Evolutionary conservation across 192 early-diverging fungal species (phyloP).

Genomic region (Coemansia sp.): DNA sequence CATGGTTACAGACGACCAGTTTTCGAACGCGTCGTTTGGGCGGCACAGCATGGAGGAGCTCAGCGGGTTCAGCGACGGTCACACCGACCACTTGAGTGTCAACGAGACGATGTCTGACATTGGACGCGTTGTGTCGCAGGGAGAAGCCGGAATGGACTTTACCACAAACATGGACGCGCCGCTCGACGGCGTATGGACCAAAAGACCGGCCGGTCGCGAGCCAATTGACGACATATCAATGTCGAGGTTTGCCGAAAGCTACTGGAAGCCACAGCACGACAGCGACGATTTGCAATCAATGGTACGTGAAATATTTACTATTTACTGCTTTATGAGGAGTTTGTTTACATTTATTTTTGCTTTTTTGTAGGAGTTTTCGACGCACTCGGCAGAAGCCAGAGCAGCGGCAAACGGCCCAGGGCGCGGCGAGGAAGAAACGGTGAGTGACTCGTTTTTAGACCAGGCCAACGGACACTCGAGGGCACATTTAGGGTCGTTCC

Average conservation of each 20-base stretch:
- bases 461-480: neutral
- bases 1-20: constrained; percentile 9
- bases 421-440: constrained; percentile 1
- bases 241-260: constrained; percentile 33
- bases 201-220: neutral
- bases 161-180: constrained; percentile 29
- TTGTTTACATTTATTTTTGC: constrained; percentile 5
- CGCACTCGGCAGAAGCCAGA: constrained; percentile 17
- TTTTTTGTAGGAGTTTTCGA: constrained; percentile 30
- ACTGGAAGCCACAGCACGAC: constrained; percentile 22
- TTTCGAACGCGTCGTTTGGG: constrained; percentile 8
- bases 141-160: constrained; percentile 40
- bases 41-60: constrained; percentile 13
- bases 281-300: constrained; percentile 37
- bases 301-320: constrained; percentile 14
- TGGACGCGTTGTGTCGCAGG: constrained; percentile 37
- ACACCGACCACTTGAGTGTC: constrained; percentile 1
- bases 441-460: neutral
- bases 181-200: constrained; percentile 26
- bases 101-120: constrained; percentile 36
- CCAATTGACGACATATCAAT: constrained; percentile 23
- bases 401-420: neutral
- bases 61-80: constrained; percentile 15
- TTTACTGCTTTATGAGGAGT: neutral
- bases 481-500: constrained; percentile 12